Evolutionary conservation across 129 eudicot species (phyloP), one percentile per base, ranked within the genome.

Genomic region (Lactuca saligna): DNA sequence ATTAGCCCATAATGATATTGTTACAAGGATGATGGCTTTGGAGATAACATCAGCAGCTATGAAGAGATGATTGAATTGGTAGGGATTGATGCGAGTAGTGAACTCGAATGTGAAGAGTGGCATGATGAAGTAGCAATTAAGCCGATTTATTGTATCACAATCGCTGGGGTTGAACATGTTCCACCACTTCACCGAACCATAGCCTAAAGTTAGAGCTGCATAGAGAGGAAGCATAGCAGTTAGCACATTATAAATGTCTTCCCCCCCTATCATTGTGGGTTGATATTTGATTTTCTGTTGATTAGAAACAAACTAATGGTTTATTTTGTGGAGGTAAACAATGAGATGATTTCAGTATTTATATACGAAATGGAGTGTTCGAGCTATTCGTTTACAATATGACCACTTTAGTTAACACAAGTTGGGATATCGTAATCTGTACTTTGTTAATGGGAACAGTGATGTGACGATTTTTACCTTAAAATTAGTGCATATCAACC

Each of bases 161-260:
- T 89, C 88, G 5, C 77, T 86, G 0, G 86, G 82, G 9, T 73
- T 83, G 79, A 89, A 83, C 76, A 86, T 79, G 7, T 54, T 78
- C 86, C 95, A 87, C 88, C 90, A 84, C n/a, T 77, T 86, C 31
- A 89, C 87, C 0, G 90, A 83, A 8, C 77, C 81, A 7, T 77
- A 89, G 3, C 96, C 96, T 46, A 89, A 58, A 1, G 17, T 39
- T 10, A 89, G 69, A 3, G 92, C 82, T 9, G 75, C 76, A n/a
- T 86, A 89, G 33, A 89, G 92, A 1, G 96, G 91, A 42, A 76
- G 58, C 91, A 85, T 81, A 3, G 89, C 77, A 13, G 59, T 63
- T 46, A 79, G 61, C n/a, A 89, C 85, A 51, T 81, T 81, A 80
- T 83, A 88, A 46, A 88, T 69, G 55, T 81, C 96, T 17, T 48